Evolutionary conservation across 495 filamentous ascomycete genomes (phyloP).

Genomic region (Cryomyces antarcticus): DNA sequence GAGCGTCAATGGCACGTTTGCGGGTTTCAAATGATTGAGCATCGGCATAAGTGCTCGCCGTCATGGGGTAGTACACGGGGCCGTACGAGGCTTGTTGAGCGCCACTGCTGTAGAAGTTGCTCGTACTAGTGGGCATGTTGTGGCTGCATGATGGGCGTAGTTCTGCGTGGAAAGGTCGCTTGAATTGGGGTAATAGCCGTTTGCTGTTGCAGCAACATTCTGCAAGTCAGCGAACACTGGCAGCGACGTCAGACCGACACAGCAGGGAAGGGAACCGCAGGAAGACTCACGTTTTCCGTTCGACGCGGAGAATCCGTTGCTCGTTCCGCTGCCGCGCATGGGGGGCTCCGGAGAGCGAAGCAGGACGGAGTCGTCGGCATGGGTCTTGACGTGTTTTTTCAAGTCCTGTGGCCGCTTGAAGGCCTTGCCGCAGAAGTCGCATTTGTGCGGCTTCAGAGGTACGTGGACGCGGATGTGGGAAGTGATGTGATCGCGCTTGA

Average conservation of each 20-base stretch:
- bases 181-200: slow-evolving; percentile 15
- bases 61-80: slow-evolving; percentile 48
- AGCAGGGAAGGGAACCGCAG: slow-evolving; percentile 3
- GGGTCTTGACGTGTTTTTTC: slow-evolving; percentile 99
- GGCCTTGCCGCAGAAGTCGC: slow-evolving; percentile 93
- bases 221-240: slow-evolving; percentile 27
- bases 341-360: slow-evolving; percentile 54
- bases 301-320: slow-evolving; percentile 27
- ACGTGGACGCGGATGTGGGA: slow-evolving; percentile 98
- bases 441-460: slow-evolving; percentile 94
- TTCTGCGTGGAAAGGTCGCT: neutral
- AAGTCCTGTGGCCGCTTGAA: slow-evolving; percentile 99
- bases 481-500: slow-evolving; percentile 98
- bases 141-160: slow-evolving; percentile 9
- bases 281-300: slow-evolving; percentile 33
- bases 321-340: slow-evolving; percentile 23
- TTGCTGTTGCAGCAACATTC: slow-evolving; percentile 22
- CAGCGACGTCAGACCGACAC: slow-evolving; percentile 9
- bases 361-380: slow-evolving; percentile 89
- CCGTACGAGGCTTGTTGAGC: slow-evolving; percentile 39
- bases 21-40: slow-evolving; percentile 38
- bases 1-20: slow-evolving; percentile 67
- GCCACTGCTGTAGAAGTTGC: slow-evolving; percentile 38
- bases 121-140: neutral
- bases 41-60: slow-evolving; percentile 28